Evolutionary conservation across 495 filamentous ascomycete genomes (phyloP), one percentile per base, ranked within the genome.

Genomic region (Podospora fimiseda): DNA sequence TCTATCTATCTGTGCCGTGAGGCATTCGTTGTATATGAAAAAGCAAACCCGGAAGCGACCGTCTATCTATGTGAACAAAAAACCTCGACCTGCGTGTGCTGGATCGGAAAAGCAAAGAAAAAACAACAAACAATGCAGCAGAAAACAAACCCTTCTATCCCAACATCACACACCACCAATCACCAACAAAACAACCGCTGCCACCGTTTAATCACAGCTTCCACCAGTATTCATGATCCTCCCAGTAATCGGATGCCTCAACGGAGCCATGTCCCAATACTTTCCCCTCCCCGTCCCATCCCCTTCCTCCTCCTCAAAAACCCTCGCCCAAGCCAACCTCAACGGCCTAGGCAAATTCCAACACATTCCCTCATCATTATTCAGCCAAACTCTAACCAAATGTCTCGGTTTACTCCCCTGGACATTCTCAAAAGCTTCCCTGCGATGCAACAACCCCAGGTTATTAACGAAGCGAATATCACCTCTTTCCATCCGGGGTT

Each of bases 391-490:
- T 1, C 60, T 18, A 9, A 63, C 60, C 24, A 63, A 18, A 23
- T 63, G 60, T 27, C 49, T 30, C 46, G 36, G 54, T 39, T 2
- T 30, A 39, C 1, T 51, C 53, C 33, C 60, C 2, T 43, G 38
- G 0, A 50, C 40, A 41, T 62, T 62, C 48, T 51, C 57, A 60
- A 63, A 63, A 4, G 60, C 60, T 37, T 63, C 60, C 0, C 60
- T 43, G 0, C 60, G 46, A 36, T 63, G 60, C 27, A 63, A 45
- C 36, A 63, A 44, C 6, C 57, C 60, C 53, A 63, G 60, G 49
- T 63, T 63, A 58, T 88, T 87, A 58, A 84, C 74, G 62, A 82
- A 84, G 52, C 79, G 77, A 43, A 88, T 71, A 65, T 88, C 85
- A 9, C 85, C 85, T 30, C 71, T 71, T 51, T 73, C 62, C 51